These are phyloP conservation scores for Phytophthora idaei DNA, from an alignment of 352 stramenopile species.

Conservation along the genomic window DNA sequence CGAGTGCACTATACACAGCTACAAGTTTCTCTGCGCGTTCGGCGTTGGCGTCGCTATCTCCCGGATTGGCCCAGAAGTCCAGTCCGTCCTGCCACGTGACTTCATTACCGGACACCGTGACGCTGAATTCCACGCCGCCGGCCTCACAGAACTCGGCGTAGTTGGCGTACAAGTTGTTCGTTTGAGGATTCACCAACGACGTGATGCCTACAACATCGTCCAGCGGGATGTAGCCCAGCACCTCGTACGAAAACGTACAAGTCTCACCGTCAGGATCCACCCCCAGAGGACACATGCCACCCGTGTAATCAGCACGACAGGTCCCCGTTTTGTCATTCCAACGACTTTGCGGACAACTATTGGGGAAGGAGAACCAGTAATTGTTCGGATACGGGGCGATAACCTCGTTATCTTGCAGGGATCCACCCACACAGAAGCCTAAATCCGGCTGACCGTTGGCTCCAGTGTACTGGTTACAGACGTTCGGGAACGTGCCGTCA, in stretches of 20 bases:
- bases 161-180: conserved; percentile 40
- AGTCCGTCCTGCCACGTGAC: conserved; percentile 47
- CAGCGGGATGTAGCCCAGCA: conserved; percentile 63
- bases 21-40: conserved; percentile 53
- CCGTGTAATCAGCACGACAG: conserved; percentile 50
- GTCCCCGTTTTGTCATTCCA: conserved; percentile 53
- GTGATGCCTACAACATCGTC: conserved; percentile 81
- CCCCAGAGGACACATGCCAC: conserved; percentile 54
- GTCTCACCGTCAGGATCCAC: conserved; percentile 56
- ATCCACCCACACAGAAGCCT: conserved; percentile 55
- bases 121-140: conserved; percentile 60
- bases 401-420: conserved; percentile 45
- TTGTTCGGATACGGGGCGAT: conserved; percentile 77
- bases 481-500: conserved; percentile 41
- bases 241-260: conserved; percentile 70
- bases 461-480: conserved; percentile 65
- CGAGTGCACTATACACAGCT: conserved; percentile 45
- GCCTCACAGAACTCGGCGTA: conserved; percentile 69
- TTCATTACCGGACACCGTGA: conserved; percentile 25
- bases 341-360: conserved; percentile 54
- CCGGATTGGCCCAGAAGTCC: conserved; percentile 71
- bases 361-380: conserved; percentile 86
- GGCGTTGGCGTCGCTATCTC: conserved; percentile 47
- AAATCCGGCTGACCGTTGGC: conserved; percentile 45
- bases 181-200: conserved; percentile 51